Evolutionary conservation across 108 stramenopile genomes (phyloP).

Genomic region (Cyclotella atomus): DNA sequence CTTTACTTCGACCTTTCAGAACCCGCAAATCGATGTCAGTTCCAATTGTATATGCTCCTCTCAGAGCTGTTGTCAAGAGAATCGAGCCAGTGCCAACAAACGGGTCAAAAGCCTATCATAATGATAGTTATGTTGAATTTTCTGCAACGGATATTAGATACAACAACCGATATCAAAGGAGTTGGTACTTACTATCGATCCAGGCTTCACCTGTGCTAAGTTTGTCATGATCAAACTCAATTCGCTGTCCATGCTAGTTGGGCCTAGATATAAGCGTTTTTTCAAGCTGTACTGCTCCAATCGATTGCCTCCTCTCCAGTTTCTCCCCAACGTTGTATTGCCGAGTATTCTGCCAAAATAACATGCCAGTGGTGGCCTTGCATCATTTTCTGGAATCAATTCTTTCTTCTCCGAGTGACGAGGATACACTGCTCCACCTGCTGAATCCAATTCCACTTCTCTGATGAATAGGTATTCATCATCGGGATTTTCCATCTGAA

Average conservation of each 20-base stretch:
- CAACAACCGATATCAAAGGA: background rate
- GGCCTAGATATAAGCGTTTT: conserved; percentile 93
- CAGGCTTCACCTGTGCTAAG: conserved; percentile 66
- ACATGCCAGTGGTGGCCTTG: conserved; percentile 67
- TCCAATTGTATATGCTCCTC: conserved; percentile 91
- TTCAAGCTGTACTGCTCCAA: conserved; percentile 88
- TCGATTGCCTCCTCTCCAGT: conserved; percentile 56
- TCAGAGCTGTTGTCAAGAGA: conserved; percentile 83
- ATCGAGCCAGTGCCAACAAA: conserved; percentile 98
- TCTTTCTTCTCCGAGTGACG: conserved; percentile 47
- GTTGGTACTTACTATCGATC: conserved; percentile 48
- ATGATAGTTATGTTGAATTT: background rate
- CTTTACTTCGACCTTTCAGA: conserved; percentile 77
- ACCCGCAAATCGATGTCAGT: conserved; percentile 96
- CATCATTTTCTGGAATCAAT: conserved; percentile 64
- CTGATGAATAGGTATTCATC: conserved; percentile 76
- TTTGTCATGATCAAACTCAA: conserved; percentile 96
- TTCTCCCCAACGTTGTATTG: conserved; percentile 48
- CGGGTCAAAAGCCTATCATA: conserved; percentile 76
- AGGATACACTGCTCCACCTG: conserved; percentile 70
- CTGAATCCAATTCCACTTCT: conserved; percentile 70
- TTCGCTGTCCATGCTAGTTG: conserved; percentile 98
- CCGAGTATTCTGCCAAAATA: conserved; percentile 84
- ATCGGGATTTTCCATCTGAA: conserved; percentile 75
- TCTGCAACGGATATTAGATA: too few relatives aligned